These are phyloP conservation scores for Phytophthora uliginosa DNA, from an alignment of 352 stramenopile species.

Conservation along the genomic window DNA sequence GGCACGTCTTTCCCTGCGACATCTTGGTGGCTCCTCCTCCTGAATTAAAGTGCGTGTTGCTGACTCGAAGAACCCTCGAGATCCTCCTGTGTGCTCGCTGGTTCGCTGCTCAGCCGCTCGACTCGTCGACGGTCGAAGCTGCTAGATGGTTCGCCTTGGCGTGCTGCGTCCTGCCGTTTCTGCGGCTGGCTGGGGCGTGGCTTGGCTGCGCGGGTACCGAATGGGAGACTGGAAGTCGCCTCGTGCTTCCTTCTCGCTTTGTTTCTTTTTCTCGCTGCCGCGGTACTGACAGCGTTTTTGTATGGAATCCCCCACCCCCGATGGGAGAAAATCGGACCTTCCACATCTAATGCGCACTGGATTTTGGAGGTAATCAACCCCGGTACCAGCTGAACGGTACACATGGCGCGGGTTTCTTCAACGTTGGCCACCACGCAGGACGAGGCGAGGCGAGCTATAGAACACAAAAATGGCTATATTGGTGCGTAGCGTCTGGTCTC, in stretches of 20 bases:
- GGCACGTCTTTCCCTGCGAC: constrained; percentile 88
- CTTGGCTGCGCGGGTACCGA: constrained; percentile 8
- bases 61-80: constrained; percentile 19
- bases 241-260: constrained; percentile 44
- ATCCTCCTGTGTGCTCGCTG: constrained; percentile 10
- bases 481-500: neutral
- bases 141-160: neutral
- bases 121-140: constrained; percentile 5
- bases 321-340: constrained; percentile 33
- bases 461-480: constrained; percentile 31
- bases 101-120: neutral
- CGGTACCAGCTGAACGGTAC: constrained; percentile 10
- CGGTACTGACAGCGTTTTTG: constrained; percentile 41
- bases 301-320: constrained; percentile 32
- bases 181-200: constrained; percentile 12
- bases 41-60: constrained; percentile 8
- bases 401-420: neutral
- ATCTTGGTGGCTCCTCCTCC: constrained; percentile 44
- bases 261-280: constrained; percentile 37
- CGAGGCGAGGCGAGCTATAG: neutral
- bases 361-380: constrained; percentile 16
- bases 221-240: constrained; percentile 21
- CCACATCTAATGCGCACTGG: constrained; percentile 20
- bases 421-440: neutral
- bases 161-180: constrained; percentile 2